Evolutionary conservation across 2,329 filamentous ascomycete genomes (phyloP).

Genomic region (Dothistroma pini): DNA sequence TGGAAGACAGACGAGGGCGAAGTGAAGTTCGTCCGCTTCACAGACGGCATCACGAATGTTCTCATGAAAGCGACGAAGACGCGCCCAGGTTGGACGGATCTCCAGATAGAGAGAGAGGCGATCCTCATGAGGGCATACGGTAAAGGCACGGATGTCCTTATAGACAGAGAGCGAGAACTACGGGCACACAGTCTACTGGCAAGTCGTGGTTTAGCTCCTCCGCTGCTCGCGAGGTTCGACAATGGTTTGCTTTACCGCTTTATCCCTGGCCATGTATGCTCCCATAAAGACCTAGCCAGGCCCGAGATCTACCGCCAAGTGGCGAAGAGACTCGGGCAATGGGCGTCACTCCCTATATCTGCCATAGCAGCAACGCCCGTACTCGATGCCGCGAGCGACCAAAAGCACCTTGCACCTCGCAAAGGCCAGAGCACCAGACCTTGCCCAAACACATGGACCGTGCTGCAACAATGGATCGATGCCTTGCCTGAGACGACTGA

Average conservation of each 20-base stretch:
- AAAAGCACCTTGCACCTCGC: slow-evolving; percentile 24
- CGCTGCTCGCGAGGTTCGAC: slow-evolving; percentile 84
- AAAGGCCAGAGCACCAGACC: slow-evolving; percentile 55
- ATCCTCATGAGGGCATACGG: slow-evolving; percentile 91
- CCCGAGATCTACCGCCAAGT: slow-evolving; percentile 77
- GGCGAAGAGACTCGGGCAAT: slow-evolving; percentile 79
- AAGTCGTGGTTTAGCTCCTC: slow-evolving; percentile 75
- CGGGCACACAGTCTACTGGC: slow-evolving; percentile 78
- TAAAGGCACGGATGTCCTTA: slow-evolving; percentile 88
- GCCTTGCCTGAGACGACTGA: slow-evolving; percentile 73
- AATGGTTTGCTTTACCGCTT: slow-evolving; percentile 96
- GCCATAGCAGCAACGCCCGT: slow-evolving; percentile 43
- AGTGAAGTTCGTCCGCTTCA: slow-evolving; percentile 86
- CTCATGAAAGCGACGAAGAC: slow-evolving; percentile 73
- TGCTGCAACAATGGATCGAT: slow-evolving; percentile 92
- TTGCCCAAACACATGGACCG: slow-evolving; percentile 87
- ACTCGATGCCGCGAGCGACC: slow-evolving; percentile 19
- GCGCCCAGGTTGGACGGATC: slow-evolving; percentile 64
- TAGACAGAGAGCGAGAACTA: slow-evolving; percentile 76
- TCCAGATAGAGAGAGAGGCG: slow-evolving; percentile 77
- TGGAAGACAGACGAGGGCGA: slow-evolving; percentile 72
- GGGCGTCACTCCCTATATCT: slow-evolving; percentile 65
- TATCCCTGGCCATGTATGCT: slow-evolving; percentile 75
- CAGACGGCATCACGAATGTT: slow-evolving; percentile 97
- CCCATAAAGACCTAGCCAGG: slow-evolving; percentile 72